Percentiles rank a stretch among this genome's conserved stretches.
These are phyloP conservation scores for Vitis riparia DNA, from an alignment of 164 flowering plant species.

Conservation along the genomic window DNA sequence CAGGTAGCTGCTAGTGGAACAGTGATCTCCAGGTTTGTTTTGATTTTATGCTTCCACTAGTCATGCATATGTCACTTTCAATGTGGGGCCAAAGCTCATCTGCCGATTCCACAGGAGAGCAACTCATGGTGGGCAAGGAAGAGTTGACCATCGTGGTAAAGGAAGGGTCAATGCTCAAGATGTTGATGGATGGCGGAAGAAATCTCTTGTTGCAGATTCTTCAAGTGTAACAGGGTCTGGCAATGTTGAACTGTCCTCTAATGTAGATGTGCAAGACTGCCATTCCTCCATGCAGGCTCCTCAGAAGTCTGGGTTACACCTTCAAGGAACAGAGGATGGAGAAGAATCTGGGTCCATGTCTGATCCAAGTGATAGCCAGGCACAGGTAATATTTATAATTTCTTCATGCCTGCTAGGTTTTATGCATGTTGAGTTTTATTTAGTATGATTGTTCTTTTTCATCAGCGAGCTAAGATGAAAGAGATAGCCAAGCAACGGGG, in stretches of 20 bases:
- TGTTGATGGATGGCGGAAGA: constrained; percentile 64
- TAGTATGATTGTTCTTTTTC: constrained; percentile 7
- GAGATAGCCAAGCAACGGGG: constrained; percentile 82
- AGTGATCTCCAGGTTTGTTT: constrained; percentile 35
- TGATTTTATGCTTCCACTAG: constrained; percentile 9
- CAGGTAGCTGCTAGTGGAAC: constrained; percentile 21
- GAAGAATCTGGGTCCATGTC: constrained; percentile 32
- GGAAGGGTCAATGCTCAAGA: constrained; percentile 49
- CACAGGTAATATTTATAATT: constrained; percentile 37
- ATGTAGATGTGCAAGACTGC: constrained; percentile 24
- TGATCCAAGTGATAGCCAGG: constrained; percentile 54
- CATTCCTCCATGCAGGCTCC: constrained; percentile 21
- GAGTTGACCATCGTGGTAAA: constrained; percentile 53
- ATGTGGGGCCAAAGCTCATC: constrained; percentile 22
- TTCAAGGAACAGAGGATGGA: constrained; percentile 40
- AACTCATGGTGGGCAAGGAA: constrained; percentile 44
- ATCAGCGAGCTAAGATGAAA: constrained; percentile 81
- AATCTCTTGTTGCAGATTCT: constrained; percentile 26
- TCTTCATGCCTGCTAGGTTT: neutral
- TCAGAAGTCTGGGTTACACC: constrained; percentile 24
- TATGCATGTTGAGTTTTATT: constrained; percentile 1
- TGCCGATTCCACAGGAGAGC: constrained; percentile 40
- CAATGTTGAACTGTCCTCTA: constrained; percentile 27
- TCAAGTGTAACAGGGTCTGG: constrained; percentile 18
- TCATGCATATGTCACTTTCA: constrained; percentile 8